These are phyloP conservation scores for Apophysomyces sp. DNA, from an alignment of 371 early-diverging fungal genomes.

Conservation along the genomic window DNA sequence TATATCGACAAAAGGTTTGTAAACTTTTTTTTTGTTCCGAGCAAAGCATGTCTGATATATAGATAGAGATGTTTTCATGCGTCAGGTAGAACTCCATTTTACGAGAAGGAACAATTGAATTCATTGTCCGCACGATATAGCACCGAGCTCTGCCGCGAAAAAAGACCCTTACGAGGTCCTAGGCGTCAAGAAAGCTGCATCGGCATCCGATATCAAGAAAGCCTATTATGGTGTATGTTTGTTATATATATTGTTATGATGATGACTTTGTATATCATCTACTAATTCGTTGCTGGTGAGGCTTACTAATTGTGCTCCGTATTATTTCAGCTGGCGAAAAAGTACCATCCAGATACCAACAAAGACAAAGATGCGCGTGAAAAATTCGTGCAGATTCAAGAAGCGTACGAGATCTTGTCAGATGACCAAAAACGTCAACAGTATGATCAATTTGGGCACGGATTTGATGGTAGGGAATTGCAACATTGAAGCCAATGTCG, in stretches of 20 bases:
- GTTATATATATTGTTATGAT: too few relatives aligned
- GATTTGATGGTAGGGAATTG: constrained; percentile 50
- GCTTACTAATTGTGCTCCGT: neutral
- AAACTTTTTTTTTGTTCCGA: neutral
- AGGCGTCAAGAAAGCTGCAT: constrained; percentile 77
- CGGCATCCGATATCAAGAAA: constrained; percentile 88
- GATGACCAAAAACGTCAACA: constrained; percentile 87
- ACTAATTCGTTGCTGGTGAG: too few relatives aligned
- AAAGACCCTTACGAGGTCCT: constrained; percentile 83
- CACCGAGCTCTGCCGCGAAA: constrained; percentile 30
- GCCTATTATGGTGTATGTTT: constrained; percentile 81
- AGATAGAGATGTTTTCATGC: constrained; percentile 29
- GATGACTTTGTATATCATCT: too few relatives aligned
- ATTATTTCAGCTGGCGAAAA: constrained; percentile 74
- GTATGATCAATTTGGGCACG: constrained; percentile 90
- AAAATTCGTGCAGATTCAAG: constrained; percentile 94
- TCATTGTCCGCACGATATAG: constrained; percentile 4
- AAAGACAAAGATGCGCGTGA: constrained; percentile 88
- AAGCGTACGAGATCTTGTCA: constrained; percentile 93
- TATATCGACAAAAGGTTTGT: constrained; percentile 22
- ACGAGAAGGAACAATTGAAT: neutral
- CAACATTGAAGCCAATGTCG: neutral
- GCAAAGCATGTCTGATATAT: neutral
- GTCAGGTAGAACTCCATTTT: constrained; percentile 16
- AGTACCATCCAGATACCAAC: constrained; percentile 97